A percentile compares a stretch with the other conserved stretches of the same genome.
Conservation (phyloP, 352 stramenopile genomes). For the Globisporangium abappressorium region DNA sequence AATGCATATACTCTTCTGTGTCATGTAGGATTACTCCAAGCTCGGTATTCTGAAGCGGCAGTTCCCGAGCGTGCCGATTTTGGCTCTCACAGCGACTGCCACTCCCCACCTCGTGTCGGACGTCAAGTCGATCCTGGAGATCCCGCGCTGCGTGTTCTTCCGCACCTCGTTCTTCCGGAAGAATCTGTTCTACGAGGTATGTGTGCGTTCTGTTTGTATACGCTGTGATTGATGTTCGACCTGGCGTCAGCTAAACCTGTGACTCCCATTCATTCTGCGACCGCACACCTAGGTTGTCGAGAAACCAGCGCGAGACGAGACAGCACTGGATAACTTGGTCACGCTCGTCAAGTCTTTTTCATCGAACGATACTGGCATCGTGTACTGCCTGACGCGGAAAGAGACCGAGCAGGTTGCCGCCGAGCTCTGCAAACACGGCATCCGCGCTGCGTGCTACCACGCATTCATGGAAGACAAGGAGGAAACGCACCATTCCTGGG, state of each 20-base stretch:
- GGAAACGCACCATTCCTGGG: conserved; percentile 61
- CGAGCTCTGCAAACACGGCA: conserved; percentile 62
- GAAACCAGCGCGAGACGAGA: conserved; percentile 47
- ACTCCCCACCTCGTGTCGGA: conserved; percentile 71
- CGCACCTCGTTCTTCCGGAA: conserved; percentile 87
- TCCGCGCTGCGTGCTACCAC: conserved; percentile 89
- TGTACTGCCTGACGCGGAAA: conserved; percentile 92
- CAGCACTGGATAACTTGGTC: conserved; percentile 58
- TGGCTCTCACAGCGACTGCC: conserved; percentile 90
- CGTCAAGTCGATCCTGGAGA: conserved; percentile 74
- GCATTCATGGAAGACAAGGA: conserved; percentile 69
- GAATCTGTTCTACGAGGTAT: conserved; percentile 90
- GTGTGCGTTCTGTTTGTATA: conserved; percentile 19
- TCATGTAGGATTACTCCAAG: conserved; percentile 88
- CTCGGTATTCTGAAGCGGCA: conserved; percentile 87
- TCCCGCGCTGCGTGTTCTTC: conserved; percentile 81
- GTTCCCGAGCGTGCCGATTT: conserved; percentile 88
- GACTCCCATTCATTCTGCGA: conserved; percentile 4
- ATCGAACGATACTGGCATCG: conserved; percentile 73
- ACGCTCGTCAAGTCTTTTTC: conserved; percentile 72
- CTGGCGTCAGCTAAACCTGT: not conserved
- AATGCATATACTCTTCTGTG: not conserved
- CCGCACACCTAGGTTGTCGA: conserved; percentile 28
- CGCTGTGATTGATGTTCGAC: not conserved
- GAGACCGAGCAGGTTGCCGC: conserved; percentile 88